These are phyloP conservation scores for Clavispora vitiphila DNA, from an alignment of 805 yeast species.

Conservation along the genomic window DNA sequence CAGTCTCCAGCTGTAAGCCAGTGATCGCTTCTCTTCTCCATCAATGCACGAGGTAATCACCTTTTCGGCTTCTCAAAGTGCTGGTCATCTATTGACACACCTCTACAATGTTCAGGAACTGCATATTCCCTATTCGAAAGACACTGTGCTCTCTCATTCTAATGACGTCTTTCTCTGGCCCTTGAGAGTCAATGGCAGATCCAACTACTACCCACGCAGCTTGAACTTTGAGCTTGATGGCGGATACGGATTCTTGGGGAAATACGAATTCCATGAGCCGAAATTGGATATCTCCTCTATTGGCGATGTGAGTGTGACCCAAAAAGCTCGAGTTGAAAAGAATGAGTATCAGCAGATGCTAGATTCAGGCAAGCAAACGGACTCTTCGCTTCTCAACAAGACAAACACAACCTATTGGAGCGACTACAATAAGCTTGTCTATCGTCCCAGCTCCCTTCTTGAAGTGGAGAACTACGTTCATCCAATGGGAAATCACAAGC, in stretches of 20 bases:
- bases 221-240: slow-evolving; percentile 75
- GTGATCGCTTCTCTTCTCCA: neutral
- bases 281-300: slow-evolving; percentile 6
- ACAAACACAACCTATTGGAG: slow-evolving; percentile 67
- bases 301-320: neutral
- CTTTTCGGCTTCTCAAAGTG: slow-evolving; percentile 62
- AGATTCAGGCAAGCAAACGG: slow-evolving; percentile 40
- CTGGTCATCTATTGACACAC: slow-evolving; percentile 76
- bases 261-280: slow-evolving; percentile 42
- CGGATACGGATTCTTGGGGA: slow-evolving; percentile 68
- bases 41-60: slow-evolving; percentile 54
- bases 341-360: slow-evolving; percentile 61
- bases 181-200: slow-evolving; percentile 23
- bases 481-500: slow-evolving; percentile 21
- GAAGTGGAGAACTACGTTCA: slow-evolving; percentile 57
- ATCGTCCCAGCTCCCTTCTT: slow-evolving; percentile 55
- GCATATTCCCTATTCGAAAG: slow-evolving; percentile 47
- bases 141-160: slow-evolving; percentile 42
- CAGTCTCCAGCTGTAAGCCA: neutral
- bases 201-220: slow-evolving; percentile 69
- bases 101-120: slow-evolving; percentile 77
- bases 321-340: slow-evolving; percentile 28
- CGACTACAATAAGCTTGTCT: slow-evolving; percentile 66
- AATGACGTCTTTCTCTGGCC: slow-evolving; percentile 37
- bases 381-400: slow-evolving; percentile 23